Conservation (phyloP, 1,284 basidiomycete species). For the Amylostereum chailletii region DNA sequence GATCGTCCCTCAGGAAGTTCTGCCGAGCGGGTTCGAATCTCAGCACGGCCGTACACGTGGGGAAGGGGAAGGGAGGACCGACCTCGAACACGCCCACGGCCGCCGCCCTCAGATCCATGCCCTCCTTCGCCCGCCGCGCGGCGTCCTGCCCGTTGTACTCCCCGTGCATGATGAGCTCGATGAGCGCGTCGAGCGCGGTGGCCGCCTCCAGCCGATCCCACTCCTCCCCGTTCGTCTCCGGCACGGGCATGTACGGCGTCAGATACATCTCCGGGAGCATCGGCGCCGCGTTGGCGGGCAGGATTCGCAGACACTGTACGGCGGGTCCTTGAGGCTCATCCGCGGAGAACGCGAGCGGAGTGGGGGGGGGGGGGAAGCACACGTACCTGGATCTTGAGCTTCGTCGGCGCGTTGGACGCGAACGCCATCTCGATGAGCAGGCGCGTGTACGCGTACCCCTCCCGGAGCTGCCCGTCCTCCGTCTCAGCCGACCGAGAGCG, state of each 20-base stretch:
- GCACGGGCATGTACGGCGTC: constrained; percentile 76
- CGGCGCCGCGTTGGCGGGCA: constrained; percentile 54
- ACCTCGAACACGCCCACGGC: constrained; percentile 71
- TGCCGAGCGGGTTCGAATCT: constrained; percentile 16
- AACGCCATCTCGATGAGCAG: constrained; percentile 84
- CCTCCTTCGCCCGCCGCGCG: constrained; percentile 45
- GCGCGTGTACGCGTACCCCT: constrained; percentile 63
- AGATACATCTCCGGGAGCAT: constrained; percentile 54
- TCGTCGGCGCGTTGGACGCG: constrained; percentile 85
- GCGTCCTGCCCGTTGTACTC: constrained; percentile 66
- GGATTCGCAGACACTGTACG: constrained; percentile 52
- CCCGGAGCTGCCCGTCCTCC: constrained; percentile 35
- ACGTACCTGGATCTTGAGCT: constrained; percentile 76
- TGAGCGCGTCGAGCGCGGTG: constrained; percentile 67
- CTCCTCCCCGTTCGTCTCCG: constrained; percentile 79
- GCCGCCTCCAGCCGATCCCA: constrained; percentile 75
- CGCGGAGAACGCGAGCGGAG: background rate
- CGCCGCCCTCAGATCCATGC: constrained; percentile 55
- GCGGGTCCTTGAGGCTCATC: no score
- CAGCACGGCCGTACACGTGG: no score
- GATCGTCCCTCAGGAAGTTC: constrained; percentile 70
- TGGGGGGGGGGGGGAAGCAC: background rate
- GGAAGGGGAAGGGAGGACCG: constrained; percentile 6
- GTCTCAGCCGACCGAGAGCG: background rate
- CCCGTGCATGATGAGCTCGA: constrained; percentile 67